Evolutionary conservation across 768 basidiomycete genomes (phyloP).

Genomic region (Calocybe cyanea): DNA sequence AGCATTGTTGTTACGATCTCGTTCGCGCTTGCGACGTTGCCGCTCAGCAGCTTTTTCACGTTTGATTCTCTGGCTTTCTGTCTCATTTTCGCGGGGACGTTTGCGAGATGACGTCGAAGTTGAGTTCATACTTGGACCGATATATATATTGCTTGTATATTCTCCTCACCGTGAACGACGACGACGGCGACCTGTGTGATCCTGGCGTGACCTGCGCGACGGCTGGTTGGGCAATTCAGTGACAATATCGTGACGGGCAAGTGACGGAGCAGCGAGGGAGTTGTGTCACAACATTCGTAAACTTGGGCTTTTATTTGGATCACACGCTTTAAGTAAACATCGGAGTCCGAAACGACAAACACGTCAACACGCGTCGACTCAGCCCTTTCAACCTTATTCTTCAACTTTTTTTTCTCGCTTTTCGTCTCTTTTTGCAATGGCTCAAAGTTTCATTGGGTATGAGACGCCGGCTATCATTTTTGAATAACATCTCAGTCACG

Average conservation of each 20-base stretch:
- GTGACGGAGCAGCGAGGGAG: slow-evolving; percentile 39
- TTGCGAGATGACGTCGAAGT: slow-evolving; percentile 37
- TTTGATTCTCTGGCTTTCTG: slow-evolving; percentile 67
- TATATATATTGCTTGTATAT: slow-evolving; percentile 6
- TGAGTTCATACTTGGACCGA: slow-evolving; percentile 21
- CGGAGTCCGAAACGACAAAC: slow-evolving; percentile 26
- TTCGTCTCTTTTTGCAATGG: slow-evolving; percentile 40
- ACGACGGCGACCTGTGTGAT: slow-evolving; percentile 22
- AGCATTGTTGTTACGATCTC: slow-evolving; percentile 41
- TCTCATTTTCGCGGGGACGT: slow-evolving; percentile 69
- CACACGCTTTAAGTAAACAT: slow-evolving; percentile 1
- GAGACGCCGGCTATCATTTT: slow-evolving; percentile 29
- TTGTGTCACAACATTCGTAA: slow-evolving; percentile 28
- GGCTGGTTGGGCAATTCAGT: slow-evolving; percentile 32
- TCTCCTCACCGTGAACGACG: not conserved
- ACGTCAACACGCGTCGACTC: slow-evolving; percentile 23
- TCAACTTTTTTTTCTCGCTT: slow-evolving; percentile 1
- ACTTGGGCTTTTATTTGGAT: not conserved
- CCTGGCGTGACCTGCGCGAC: slow-evolving; percentile 42
- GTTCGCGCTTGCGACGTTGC: slow-evolving; percentile 79
- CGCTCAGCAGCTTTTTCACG: slow-evolving; percentile 86
- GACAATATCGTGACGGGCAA: slow-evolving; percentile 45
- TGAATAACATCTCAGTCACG: not conserved
- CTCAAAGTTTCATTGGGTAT: slow-evolving; percentile 78
- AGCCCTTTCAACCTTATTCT: slow-evolving; percentile 3